Conservation (phyloP, 805 yeast species). For the Tetrapisispora taiwanensis region DNA sequence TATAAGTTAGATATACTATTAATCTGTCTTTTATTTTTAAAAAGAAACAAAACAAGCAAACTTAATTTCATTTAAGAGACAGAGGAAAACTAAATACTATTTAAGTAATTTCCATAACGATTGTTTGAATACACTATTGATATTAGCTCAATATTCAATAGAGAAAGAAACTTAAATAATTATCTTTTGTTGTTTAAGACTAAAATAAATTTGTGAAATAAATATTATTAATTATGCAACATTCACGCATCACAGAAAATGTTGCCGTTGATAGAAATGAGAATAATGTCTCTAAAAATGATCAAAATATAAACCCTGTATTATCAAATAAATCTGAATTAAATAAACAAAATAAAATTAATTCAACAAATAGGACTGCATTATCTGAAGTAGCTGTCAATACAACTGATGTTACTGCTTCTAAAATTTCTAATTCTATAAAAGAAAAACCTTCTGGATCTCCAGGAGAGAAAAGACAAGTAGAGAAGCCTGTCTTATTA, state of each 20-base stretch:
- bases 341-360: neutral
- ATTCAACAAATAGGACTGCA: neutral
- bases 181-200: no score
- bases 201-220: no score
- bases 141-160: no score
- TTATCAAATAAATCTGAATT: neutral
- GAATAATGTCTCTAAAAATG: neutral
- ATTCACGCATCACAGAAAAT: neutral
- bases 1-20: no score
- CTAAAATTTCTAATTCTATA: no score
- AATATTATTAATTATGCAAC: neutral
- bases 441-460: neutral
- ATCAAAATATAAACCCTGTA: neutral
- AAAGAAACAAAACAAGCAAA: no score
- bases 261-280: neutral
- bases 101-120: no score
- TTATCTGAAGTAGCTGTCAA: constrained; percentile 5
- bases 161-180: no score
- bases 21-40: no score
- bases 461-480: neutral
- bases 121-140: no score
- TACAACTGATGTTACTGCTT: neutral
- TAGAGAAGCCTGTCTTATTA: neutral
- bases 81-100: no score
- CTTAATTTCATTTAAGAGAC: no score